Evolutionary conservation across 2,329 filamentous ascomycete genomes (phyloP), one percentile per base, ranked within the genome.

Genomic region (Drechslerella dactyloides): DNA sequence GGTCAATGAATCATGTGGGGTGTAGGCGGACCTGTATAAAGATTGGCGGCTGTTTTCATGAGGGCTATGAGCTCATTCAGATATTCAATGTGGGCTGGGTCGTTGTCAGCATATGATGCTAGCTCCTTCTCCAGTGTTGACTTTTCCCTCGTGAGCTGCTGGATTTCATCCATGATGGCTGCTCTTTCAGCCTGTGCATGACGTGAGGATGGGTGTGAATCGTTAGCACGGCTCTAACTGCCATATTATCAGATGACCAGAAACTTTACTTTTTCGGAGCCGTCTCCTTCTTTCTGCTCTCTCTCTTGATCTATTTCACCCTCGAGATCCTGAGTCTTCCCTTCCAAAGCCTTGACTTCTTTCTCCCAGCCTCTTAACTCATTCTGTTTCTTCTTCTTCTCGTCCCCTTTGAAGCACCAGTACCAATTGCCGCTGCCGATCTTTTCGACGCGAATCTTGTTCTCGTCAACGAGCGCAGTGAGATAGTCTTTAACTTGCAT

Each of bases 391-490:
- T 76, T 65, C 53, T 82, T 83, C 76, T 81, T 83, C 76, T 85
- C 85, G 59, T 88, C 85, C 27, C 83, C 85, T 17, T 79, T 81
- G 77, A 89, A 89, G 74, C 83, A 84, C 87, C 87, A 90, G 79
- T 89, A 89, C 87, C 87, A 90, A 78, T 89, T 89, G 27, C 86
- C 87, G 74, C 83, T 87, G 48, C 87, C 87, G 75, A 90, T 89
- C 78, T 89, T 89, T 80, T 89, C 87, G 27, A 88, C 84, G 17
- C 83, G 83, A 72, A 89, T 84, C 75, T 84, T 83, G 75, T 82
- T 82, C 64, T 89, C 87, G 75, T 89, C 86, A 7, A 82, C 80
- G 19, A 89, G 82, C 2, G 83, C 81, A 77, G 88, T 86, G 17
- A 89, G 80, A 76, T 86, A 88, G 76, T 89, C 87, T 78, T 88